Evolutionary conservation across 2,329 filamentous ascomycete species (phyloP).

Genomic region (Neocatenulostroma microsporum): DNA sequence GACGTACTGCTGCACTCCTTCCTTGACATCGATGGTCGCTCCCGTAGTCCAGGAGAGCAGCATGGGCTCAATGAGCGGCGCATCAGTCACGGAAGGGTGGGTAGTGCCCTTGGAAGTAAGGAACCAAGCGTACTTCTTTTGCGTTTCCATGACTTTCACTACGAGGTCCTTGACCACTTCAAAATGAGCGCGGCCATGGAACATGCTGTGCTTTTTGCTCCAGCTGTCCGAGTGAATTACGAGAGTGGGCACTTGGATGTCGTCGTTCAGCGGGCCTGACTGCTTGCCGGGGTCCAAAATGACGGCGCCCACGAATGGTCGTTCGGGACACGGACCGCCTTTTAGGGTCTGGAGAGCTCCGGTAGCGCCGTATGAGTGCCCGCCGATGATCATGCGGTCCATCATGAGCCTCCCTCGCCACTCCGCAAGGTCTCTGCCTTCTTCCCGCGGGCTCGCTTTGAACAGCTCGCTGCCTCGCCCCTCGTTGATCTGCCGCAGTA

Average conservation of each 20-base stretch:
- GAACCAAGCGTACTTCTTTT: conserved; percentile 39
- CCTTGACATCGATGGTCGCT: conserved; percentile 49
- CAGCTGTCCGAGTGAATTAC: conserved; percentile 59
- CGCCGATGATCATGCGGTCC: conserved; percentile 49
- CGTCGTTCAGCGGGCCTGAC: conserved; percentile 53
- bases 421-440: conserved; percentile 40
- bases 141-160: conserved; percentile 35
- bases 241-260: conserved; percentile 52
- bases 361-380: conserved; percentile 61
- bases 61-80: conserved; percentile 55
- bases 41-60: conserved; percentile 56
- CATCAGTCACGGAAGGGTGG: conserved; percentile 60
- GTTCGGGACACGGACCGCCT: conserved; percentile 35
- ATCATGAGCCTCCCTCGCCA: conserved; percentile 51
- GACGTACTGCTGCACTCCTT: conserved; percentile 55
- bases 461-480: conserved; percentile 29
- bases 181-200: conserved; percentile 59
- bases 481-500: conserved; percentile 34
- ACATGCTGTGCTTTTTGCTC: conserved; percentile 50
- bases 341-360: conserved; percentile 55
- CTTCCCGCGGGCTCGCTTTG: conserved; percentile 41
- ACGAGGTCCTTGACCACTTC: conserved; percentile 54
- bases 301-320: conserved; percentile 50
- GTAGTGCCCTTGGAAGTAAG: conserved; percentile 35
- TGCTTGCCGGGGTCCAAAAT: conserved; percentile 60